Evolutionary conservation across 2,329 filamentous ascomycete species (phyloP).

Genomic region (Talaromyces sp.): DNA sequence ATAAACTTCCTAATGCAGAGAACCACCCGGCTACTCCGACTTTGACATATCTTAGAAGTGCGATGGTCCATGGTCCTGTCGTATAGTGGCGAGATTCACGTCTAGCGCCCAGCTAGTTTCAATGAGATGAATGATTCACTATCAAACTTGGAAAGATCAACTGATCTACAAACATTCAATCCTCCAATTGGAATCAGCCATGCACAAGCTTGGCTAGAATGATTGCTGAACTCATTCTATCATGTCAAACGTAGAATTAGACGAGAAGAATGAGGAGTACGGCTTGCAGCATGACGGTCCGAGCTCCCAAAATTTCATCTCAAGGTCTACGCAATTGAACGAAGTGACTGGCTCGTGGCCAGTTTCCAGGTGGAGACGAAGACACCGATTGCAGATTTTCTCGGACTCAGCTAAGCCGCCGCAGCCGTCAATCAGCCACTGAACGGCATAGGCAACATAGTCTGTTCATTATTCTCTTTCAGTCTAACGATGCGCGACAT

Average conservation of each 20-base stretch:
- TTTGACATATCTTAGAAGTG: neutral
- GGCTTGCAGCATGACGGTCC: neutral
- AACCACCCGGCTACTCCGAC: neutral
- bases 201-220: neutral
- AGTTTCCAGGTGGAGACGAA: neutral
- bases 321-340: neutral
- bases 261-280: neutral
- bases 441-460: neutral
- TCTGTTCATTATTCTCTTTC: neutral
- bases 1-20: neutral
- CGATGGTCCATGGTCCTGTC: neutral
- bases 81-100: neutral
- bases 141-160: neutral
- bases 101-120: neutral
- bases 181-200: neutral
- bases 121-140: neutral
- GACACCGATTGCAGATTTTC: conserved; percentile 2
- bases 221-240: neutral
- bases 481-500: neutral
- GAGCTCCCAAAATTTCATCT: neutral
- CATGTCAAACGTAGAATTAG: neutral
- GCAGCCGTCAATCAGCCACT: neutral
- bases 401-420: neutral
- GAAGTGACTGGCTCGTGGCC: neutral
- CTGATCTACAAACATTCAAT: neutral